phyloP scores from a whole-genome alignment of 495 filamentous ascomycete genomes.

The Tetracladium setigerum region DNA sequence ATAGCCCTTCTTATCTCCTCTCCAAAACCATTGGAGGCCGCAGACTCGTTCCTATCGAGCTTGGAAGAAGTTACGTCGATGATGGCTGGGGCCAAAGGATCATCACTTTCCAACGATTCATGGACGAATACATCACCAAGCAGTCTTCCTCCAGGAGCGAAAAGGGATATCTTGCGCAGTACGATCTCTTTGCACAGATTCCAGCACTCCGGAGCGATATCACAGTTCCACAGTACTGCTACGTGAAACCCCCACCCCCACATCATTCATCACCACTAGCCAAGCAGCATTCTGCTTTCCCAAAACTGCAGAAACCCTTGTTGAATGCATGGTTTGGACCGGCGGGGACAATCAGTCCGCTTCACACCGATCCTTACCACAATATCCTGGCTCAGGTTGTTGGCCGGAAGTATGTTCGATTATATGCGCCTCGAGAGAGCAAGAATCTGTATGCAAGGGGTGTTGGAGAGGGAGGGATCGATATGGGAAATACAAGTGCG shows the following conservation, averaged over 20 bases:
- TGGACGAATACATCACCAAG: conserved; percentile 40
- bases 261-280: conserved; percentile 41
- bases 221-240: conserved; percentile 77
- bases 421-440: conserved; percentile 66
- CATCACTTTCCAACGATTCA: conserved; percentile 66
- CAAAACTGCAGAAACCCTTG: conserved; percentile 38
- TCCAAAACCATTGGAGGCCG: conserved; percentile 67
- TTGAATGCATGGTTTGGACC: conserved; percentile 96
- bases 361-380: conserved; percentile 92
- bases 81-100: conserved; percentile 80
- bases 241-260: conserved; percentile 49
- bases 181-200: conserved; percentile 79
- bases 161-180: conserved; percentile 74
- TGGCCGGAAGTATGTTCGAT: conserved; percentile 80
- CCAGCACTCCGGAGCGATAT: conserved; percentile 73
- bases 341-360: conserved; percentile 75
- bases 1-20: conserved; percentile 63
- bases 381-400: conserved; percentile 90
- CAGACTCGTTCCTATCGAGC: conserved; percentile 78
- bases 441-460: conserved; percentile 57
- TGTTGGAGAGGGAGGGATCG: conserved; percentile 61
- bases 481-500: conserved; percentile 86
- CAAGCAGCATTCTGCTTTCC: conserved; percentile 15
- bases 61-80: conserved; percentile 86
- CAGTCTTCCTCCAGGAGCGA: background rate